Conservation (phyloP, 768 basidiomycete species). For the Terana coerulea region DNA sequence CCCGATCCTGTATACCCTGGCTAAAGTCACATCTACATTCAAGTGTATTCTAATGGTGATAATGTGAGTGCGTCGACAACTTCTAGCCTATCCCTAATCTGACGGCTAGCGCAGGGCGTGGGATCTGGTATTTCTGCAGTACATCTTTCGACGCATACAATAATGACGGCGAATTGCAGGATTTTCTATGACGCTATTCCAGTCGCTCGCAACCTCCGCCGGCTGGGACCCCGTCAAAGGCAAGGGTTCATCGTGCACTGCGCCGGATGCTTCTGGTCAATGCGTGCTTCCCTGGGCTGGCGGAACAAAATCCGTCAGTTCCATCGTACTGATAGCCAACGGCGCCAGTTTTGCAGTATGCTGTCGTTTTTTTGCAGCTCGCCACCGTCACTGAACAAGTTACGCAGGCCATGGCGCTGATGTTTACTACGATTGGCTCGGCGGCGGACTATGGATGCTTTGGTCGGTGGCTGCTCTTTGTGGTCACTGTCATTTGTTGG, state of each 20-base stretch:
- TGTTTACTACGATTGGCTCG: slow-evolving; percentile 73
- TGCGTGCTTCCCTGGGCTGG: slow-evolving; percentile 78
- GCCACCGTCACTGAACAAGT: no score
- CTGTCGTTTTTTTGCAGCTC: neutral
- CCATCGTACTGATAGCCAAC: slow-evolving; percentile 73
- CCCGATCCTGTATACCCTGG: neutral
- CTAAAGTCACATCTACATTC: slow-evolving; percentile 6
- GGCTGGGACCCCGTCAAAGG: slow-evolving; percentile 71
- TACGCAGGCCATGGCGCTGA: slow-evolving; percentile 81
- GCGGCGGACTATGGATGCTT: slow-evolving; percentile 74
- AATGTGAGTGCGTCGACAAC: slow-evolving; percentile 44
- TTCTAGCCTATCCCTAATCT: neutral
- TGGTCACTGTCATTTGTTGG: slow-evolving; percentile 74
- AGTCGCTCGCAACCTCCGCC: slow-evolving; percentile 65
- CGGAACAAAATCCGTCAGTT: slow-evolving; percentile 71
- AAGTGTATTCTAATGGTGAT: slow-evolving; percentile 81
- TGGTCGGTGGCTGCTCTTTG: slow-evolving; percentile 75
- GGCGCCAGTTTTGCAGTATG: slow-evolving; percentile 71
- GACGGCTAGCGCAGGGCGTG: slow-evolving; percentile 53
- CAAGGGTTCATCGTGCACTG: slow-evolving; percentile 64
- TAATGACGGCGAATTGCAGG: slow-evolving; percentile 24
- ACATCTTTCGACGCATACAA: no score
- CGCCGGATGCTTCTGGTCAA: slow-evolving; percentile 55
- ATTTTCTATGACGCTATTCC: slow-evolving; percentile 76
- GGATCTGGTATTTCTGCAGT: slow-evolving; percentile 49